Conservation (phyloP, 2,329 filamentous ascomycete genomes). For the Onygena corvina region DNA sequence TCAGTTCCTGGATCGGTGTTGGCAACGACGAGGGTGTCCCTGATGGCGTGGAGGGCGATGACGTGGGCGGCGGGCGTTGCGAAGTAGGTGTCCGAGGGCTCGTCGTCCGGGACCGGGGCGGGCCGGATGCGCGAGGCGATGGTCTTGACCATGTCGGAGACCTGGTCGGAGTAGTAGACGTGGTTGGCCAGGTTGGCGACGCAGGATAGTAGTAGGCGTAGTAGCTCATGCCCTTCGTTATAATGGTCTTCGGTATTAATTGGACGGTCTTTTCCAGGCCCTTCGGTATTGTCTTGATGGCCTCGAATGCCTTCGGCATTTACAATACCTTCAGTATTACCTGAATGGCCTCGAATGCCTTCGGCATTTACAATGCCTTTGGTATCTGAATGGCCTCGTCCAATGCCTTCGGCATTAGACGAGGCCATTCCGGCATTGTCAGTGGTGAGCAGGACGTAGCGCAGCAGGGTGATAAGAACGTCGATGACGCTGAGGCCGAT, state of each 20-base stretch:
- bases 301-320: too few relatives aligned
- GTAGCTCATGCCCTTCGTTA: conserved; percentile 52
- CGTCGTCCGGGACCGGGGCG: conserved; percentile 15
- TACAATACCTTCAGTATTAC: too few relatives aligned
- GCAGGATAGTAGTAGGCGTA: conserved; percentile 62
- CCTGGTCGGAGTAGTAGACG: conserved; percentile 93
- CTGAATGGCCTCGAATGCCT: too few relatives aligned
- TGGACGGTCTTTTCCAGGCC: too few relatives aligned
- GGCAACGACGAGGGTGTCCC: conserved; percentile 68
- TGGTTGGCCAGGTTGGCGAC: conserved; percentile 88
- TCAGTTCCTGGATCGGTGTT: conserved; percentile 54
- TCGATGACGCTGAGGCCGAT: conserved; percentile 97
- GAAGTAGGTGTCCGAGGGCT: conserved; percentile 49
- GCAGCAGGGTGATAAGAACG: conserved; percentile 70
- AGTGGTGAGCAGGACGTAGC: conserved; percentile 68
- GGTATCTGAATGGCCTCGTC: too few relatives aligned
- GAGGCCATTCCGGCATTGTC: too few relatives aligned
- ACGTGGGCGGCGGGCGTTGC: conserved; percentile 49
- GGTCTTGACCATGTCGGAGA: conserved; percentile 81
- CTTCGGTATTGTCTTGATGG: neutral
- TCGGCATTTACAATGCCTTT: too few relatives aligned
- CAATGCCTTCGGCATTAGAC: too few relatives aligned
- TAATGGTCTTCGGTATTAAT: conserved; percentile 27
- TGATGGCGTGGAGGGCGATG: conserved; percentile 65
- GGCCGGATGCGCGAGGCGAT: conserved; percentile 71